A percentile compares a stretch with the other conserved stretches of the same genome.
phyloP scores from a whole-genome alignment of 306 rosid genomes.

The Rosa multiflora region DNA sequence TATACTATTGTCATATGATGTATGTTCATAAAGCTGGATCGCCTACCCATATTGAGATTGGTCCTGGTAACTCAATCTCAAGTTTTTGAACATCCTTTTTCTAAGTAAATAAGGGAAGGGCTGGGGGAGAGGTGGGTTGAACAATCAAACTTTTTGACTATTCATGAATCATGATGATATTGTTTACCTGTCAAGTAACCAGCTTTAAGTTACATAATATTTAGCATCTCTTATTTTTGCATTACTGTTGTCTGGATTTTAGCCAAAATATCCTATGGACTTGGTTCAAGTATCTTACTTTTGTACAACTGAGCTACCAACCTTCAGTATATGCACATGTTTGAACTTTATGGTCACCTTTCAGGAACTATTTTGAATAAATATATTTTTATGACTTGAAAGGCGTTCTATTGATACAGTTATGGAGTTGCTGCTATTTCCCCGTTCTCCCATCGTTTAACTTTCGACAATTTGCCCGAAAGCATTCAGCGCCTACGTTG shows the following conservation, averaged over 20 bases:
- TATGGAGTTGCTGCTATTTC: constrained; percentile 85
- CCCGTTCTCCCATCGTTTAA: constrained; percentile 95
- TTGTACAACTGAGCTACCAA: background rate
- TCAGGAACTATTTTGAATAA: background rate
- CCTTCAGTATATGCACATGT: background rate
- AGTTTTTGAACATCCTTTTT: background rate
- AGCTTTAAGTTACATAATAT: background rate
- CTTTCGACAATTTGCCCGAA: constrained; percentile 72
- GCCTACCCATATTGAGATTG: background rate
- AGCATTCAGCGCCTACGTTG: constrained; percentile 82
- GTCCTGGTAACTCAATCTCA: background rate
- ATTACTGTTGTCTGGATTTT: background rate
- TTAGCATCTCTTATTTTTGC: background rate
- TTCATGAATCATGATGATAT: background rate
- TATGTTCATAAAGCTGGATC: background rate
- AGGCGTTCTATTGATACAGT: constrained; percentile 36
- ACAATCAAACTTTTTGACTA: background rate
- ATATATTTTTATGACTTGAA: background rate
- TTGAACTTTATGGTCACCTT: background rate
- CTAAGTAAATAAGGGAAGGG: background rate
- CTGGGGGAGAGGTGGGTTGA: background rate
- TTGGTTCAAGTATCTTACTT: background rate
- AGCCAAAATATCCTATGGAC: background rate
- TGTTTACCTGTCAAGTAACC: background rate
- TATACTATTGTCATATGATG: background rate